Conservation (phyloP, 441 rosid species). For the Capsella rubella region DNA sequence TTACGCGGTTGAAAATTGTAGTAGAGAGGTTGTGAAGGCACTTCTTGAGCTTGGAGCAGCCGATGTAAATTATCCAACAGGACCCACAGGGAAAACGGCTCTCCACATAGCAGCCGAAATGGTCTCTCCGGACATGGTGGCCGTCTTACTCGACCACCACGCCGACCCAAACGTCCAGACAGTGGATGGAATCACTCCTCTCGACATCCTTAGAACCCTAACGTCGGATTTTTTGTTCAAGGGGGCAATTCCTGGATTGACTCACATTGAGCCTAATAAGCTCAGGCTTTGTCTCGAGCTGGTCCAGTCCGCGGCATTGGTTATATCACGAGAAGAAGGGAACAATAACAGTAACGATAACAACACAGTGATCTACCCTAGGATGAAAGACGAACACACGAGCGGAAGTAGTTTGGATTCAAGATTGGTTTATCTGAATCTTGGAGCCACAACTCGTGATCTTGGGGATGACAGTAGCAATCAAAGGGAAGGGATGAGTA, state of each 20-base stretch:
- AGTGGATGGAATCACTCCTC: slow-evolving; percentile 87
- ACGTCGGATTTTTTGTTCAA: slow-evolving; percentile 99
- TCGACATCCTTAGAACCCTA: slow-evolving; percentile 90
- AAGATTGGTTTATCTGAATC: slow-evolving; percentile 87
- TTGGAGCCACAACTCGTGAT: slow-evolving; percentile 86
- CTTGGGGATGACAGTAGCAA: slow-evolving; percentile 56
- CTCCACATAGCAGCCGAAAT: slow-evolving; percentile 95
- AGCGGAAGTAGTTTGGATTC: slow-evolving; percentile 76
- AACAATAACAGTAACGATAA: slow-evolving; percentile 51
- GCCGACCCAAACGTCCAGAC: slow-evolving; percentile 95
- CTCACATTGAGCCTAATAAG: slow-evolving; percentile 95
- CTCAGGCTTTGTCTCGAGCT: slow-evolving; percentile 96
- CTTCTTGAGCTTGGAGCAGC: slow-evolving; percentile 97
- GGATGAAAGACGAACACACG: slow-evolving; percentile 69
- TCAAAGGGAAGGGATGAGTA: slow-evolving; percentile 68
- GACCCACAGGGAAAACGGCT: slow-evolving; percentile 87
- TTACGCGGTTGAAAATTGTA: slow-evolving; percentile 94
- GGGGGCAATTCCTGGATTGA: slow-evolving; percentile 96
- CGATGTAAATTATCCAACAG: slow-evolving; percentile 90
- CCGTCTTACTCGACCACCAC: slow-evolving; percentile 93
- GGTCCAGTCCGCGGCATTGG: slow-evolving; percentile 96
- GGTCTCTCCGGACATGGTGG: slow-evolving; percentile 99
- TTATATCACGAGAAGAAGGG: slow-evolving; percentile 96
- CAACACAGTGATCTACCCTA: slow-evolving; percentile 61
- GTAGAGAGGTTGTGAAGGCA: slow-evolving; percentile 96